A percentile compares a stretch with the other conserved stretches of the same genome.
phyloP scores from a whole-genome alignment of 2,329 filamentous ascomycete species.

The Ilyonectria destructans region DNA sequence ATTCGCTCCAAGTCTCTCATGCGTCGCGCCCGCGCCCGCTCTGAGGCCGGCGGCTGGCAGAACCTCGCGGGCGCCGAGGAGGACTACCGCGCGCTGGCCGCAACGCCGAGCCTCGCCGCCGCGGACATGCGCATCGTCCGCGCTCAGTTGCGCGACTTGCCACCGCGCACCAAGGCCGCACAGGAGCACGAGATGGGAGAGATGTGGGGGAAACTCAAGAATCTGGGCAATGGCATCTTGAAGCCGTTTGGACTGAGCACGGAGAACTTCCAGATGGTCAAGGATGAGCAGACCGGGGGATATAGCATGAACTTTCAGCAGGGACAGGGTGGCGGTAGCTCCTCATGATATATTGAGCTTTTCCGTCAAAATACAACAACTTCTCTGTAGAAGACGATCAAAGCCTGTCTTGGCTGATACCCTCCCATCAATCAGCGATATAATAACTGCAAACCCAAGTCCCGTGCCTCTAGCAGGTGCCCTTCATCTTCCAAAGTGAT shows the following conservation, averaged over 20 bases:
- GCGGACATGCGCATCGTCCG: slow-evolving; percentile 80
- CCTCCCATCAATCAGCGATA: background rate
- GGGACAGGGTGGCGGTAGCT: slow-evolving; percentile 42
- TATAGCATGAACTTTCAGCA: slow-evolving; percentile 91
- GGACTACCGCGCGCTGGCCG: slow-evolving; percentile 81
- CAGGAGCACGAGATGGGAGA: slow-evolving; percentile 92
- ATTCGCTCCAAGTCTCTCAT: slow-evolving; percentile 89
- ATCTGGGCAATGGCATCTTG: slow-evolving; percentile 91
- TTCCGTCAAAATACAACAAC: background rate
- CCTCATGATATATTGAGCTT: slow-evolving; percentile 22
- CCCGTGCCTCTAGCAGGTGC: background rate
- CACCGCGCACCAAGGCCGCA: slow-evolving; percentile 80
- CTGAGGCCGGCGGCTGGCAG: slow-evolving; percentile 83
- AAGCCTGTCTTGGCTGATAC: background rate
- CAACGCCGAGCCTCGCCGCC: slow-evolving; percentile 70
- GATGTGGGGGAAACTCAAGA: slow-evolving; percentile 98
- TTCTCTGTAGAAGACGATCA: background rate
- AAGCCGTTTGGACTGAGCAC: slow-evolving; percentile 96
- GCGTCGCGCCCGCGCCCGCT: slow-evolving; percentile 81
- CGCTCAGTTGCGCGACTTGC: slow-evolving; percentile 76
- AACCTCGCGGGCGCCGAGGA: slow-evolving; percentile 83
- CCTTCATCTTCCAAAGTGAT: background rate
- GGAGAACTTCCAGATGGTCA: slow-evolving; percentile 93
- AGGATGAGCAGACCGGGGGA: slow-evolving; percentile 90
- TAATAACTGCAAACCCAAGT: background rate